Evolutionary conservation across 768 basidiomycete species (phyloP), one percentile per base, ranked within the genome.

Genomic region (Mycena rebaudengoi): DNA sequence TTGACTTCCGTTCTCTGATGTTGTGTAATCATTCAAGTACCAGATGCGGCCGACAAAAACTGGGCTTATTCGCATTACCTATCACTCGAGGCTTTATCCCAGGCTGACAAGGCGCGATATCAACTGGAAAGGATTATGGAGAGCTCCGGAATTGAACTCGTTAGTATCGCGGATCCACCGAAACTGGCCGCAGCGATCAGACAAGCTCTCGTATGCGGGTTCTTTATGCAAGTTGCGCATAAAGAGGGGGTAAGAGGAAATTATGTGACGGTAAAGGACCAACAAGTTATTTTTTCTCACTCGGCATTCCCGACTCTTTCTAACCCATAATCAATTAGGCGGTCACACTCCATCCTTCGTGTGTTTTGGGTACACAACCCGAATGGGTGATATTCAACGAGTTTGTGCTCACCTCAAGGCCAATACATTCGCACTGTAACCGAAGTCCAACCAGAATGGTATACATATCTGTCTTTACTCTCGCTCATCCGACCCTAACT

Each of bases 171-270:
- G 16, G 91, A 95, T 66, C 86, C 91, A 69, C 82, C 81, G 70
- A 91, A 89, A 71, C 85, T 91, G 65, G 90, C 86, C 75, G 65
- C 79, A 52, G 90, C 89, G 67, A 89, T 99, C 60, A 86, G 94
- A 21, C 89, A 89, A 76, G 91, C 91, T 0, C 82, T 99, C 21
- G 91, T 92, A 3, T 91, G 90, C 67, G 98, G 96, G 1, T 99
- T 93, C 84, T 99, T 98, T 79, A 98, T 98, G 96, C 96, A 98
- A 72, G 88, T 94, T 11, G 98, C 96, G 10, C 95, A 98, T 75
- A 93, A 93, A 73, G 95, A 96, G 71, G 93, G 94, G 5, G 93
- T 93, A 73, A 95, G 93, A 75, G 87, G 89, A 2, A 85, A 83
- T 54, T 99, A 99, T 73, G 62, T 91, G 65, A 99, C 95, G 0